Evolutionary conservation across 2,329 filamentous ascomycete genomes (phyloP).

Genomic region (Hypoxylon sp.): DNA sequence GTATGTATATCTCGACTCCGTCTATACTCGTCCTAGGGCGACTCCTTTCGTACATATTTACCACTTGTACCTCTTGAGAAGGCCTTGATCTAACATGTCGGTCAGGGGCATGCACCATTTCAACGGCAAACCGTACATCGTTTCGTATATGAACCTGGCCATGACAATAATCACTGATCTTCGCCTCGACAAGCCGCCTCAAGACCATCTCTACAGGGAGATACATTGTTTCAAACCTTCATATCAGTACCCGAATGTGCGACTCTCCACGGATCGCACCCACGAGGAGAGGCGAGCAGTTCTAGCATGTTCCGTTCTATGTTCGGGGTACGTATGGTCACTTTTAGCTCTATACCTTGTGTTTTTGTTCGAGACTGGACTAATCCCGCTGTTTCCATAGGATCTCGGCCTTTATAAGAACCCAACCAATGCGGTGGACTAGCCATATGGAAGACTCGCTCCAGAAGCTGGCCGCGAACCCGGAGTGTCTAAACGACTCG

Average conservation of each 20-base stretch:
- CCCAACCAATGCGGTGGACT: slow-evolving; percentile 60
- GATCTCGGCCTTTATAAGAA: slow-evolving; percentile 38
- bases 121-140: slow-evolving; percentile 53
- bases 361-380: neutral
- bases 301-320: slow-evolving; percentile 42
- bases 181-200: slow-evolving; percentile 49
- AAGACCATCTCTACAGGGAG: slow-evolving; percentile 35
- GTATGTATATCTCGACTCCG: slow-evolving; percentile 17
- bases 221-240: slow-evolving; percentile 38
- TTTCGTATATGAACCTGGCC: slow-evolving; percentile 54
- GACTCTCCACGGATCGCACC: slow-evolving; percentile 35
- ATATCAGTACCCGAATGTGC: slow-evolving; percentile 24
- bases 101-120: slow-evolving; percentile 42
- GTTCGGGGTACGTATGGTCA: slow-evolving; percentile 38
- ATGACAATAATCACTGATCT: slow-evolving; percentile 56
- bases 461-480: slow-evolving; percentile 52
- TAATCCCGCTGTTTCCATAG: slow-evolving; percentile 15
- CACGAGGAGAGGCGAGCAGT: slow-evolving; percentile 45
- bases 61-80: slow-evolving; percentile 33
- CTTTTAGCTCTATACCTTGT: neutral
- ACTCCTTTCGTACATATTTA: no score
- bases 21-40: slow-evolving; percentile 10
- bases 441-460: slow-evolving; percentile 66
- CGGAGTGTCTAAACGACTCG: slow-evolving; percentile 58
- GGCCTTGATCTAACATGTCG: slow-evolving; percentile 37